Evolutionary conservation across 495 filamentous ascomycete genomes (phyloP).

Genomic region (Pseudomonodictys pantanalensis): DNA sequence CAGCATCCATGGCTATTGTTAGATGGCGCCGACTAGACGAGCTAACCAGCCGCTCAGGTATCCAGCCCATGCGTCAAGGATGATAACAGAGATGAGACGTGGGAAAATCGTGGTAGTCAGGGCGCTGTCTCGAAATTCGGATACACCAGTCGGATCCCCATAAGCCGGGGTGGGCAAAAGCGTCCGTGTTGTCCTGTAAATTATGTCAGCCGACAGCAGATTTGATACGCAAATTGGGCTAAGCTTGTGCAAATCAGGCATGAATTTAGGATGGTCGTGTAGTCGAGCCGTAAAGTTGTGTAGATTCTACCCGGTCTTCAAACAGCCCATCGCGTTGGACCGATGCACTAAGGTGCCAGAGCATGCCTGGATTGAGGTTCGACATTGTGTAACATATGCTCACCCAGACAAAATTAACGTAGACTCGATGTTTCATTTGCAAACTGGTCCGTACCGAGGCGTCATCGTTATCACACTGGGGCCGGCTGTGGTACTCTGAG

Average conservation of each 20-base stretch:
- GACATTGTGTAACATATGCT: constrained; percentile 22
- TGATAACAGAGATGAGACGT: constrained; percentile 36
- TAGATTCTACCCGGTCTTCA: constrained; percentile 9
- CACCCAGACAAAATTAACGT: constrained; percentile 1
- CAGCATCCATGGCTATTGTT: constrained; percentile 35
- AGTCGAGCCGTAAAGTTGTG: constrained; percentile 10
- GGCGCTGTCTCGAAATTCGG: constrained; percentile 33
- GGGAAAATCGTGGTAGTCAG: constrained; percentile 26
- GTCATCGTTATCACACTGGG: background rate
- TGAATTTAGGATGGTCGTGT: constrained; percentile 9
- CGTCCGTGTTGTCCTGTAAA: constrained; percentile 31
- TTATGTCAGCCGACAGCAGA: constrained; percentile 33
- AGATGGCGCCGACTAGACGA: constrained; percentile 24
- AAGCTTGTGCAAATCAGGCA: constrained; percentile 15
- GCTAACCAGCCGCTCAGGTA: constrained; percentile 33
- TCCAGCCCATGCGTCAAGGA: constrained; percentile 28
- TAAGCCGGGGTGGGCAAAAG: constrained; percentile 21
- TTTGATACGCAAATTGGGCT: constrained; percentile 23
- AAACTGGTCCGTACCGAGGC: background rate
- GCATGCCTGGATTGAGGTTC: constrained; percentile 7
- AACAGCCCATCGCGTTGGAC: background rate
- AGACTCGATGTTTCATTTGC: constrained; percentile 12
- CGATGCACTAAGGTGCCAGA: constrained; percentile 2
- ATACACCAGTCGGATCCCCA: constrained; percentile 29
- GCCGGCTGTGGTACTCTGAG: constrained; percentile 8